Evolutionary conservation across 2,329 filamentous ascomycete genomes (phyloP), one percentile per base, ranked within the genome.

Genomic region (Arthrobotrys sinensis): DNA sequence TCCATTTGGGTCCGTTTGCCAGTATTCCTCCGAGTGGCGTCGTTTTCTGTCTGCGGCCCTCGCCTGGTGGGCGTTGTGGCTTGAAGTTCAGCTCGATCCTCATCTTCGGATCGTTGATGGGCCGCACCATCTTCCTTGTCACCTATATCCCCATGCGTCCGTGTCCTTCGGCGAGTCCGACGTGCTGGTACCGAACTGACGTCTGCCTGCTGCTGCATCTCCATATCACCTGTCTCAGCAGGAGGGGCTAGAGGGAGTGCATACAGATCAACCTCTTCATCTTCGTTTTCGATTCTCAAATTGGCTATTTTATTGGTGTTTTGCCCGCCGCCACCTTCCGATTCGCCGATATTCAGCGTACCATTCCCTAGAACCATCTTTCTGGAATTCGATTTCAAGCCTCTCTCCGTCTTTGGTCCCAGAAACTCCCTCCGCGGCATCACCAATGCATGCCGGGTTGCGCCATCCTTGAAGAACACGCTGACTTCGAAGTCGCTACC

Each of bases 401-500:
- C 48, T 40, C 57, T 52, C 86, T 87, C 78, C 87, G 86, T 85
- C 69, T 87, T 86, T 0, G 85, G 84, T 57, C 87, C 88, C 75
- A 88, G 87, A 81, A 94, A 94, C 16, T 89, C 88, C 85, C 97
- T 97, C 82, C 93, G 90, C 84, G 96, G 97, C 70, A 91, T 92
- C 73, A 98, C 88, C 43, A 99, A 86, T 38, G 93, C 92, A 86
- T 98, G 96, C 12, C 94, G 90, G 2, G 92, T 94, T 64, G 89
- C 91, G 6, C 92, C 92, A 84, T 97, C 93, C 53, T 93, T 96
- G 80, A 99, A 87, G 85, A 97, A 98, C 80, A 99, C 92, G 43
- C 94, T 93, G 12, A 97, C 93, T 83, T 98, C 94, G 83, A 97
- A 99, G 81, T 97, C 95, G 84, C 94, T 94, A 87, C 92, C 87